Conservation (phyloP, 2,329 filamentous ascomycete genomes). For the Phyllachora maydis region DNA sequence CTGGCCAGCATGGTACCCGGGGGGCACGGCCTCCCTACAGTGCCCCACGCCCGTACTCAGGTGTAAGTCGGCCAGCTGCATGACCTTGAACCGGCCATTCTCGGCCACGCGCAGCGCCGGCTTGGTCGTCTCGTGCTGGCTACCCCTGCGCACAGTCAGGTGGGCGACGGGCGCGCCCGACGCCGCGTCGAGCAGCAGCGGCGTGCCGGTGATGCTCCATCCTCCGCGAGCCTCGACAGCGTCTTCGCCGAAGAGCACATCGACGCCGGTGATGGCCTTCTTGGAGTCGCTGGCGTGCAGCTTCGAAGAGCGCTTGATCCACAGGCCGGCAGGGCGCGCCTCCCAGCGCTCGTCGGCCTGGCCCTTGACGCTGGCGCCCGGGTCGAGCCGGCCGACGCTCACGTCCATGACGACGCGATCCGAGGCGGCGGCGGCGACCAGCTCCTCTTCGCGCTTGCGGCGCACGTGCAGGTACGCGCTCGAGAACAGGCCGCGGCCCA, state of each 20-base stretch:
- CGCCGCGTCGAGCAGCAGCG: conserved; percentile 47
- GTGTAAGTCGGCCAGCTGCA: conserved; percentile 90
- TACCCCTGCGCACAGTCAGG: conserved; percentile 59
- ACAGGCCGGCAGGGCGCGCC: conserved; percentile 52
- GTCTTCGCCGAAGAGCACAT: conserved; percentile 77
- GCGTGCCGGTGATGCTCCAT: conserved; percentile 61
- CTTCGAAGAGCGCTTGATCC: conserved; percentile 58
- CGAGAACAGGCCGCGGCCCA: conserved; percentile 51
- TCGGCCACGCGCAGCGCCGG: conserved; percentile 61
- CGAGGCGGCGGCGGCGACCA: conserved; percentile 40
- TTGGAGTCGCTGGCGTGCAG: conserved; percentile 56
- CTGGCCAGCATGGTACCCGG: conserved; percentile 46
- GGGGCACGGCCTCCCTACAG: conserved; percentile 74
- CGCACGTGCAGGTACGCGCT: conserved; percentile 67
- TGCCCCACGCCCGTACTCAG: conserved; percentile 71
- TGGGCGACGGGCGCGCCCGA: conserved; percentile 49
- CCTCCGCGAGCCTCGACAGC: conserved; percentile 74
- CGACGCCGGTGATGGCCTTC: conserved; percentile 57
- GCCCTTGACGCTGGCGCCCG: conserved; percentile 31
- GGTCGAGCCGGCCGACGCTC: conserved; percentile 52
- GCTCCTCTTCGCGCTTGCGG: conserved; percentile 70
- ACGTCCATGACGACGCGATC: conserved; percentile 71
- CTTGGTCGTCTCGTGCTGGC: conserved; percentile 40
- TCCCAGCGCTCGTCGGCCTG: conserved; percentile 52
- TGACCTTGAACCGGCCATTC: conserved; percentile 89